These are phyloP conservation scores for Globisporangium uncinulatum DNA, from an alignment of 352 stramenopile genomes.

Conservation along the genomic window DNA sequence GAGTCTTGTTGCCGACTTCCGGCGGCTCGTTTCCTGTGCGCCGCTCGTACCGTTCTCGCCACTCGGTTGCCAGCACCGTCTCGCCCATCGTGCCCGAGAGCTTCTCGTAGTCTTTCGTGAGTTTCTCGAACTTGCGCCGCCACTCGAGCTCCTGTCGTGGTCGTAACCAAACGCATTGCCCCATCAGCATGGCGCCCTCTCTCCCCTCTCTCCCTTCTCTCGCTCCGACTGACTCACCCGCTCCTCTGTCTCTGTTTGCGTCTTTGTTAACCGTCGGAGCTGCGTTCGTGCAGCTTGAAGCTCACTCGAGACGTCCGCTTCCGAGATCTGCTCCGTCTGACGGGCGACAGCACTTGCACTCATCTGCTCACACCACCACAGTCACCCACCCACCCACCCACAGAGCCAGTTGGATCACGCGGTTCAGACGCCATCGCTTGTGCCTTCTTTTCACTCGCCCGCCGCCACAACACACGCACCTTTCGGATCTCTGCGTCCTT, in stretches of 20 bases:
- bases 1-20: no score
- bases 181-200: no score
- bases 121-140: constrained; percentile 81
- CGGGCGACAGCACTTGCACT: constrained; percentile 66
- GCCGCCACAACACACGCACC: constrained; percentile 19
- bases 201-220: no score
- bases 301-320: constrained; percentile 64
- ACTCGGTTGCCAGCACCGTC: constrained; percentile 78
- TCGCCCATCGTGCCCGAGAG: constrained; percentile 83
- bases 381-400: no score
- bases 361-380: constrained; percentile 35
- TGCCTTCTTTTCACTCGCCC: background rate
- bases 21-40: no score
- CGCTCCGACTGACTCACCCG: constrained; percentile 28
- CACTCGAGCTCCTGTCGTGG: constrained; percentile 56
- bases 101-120: constrained; percentile 84
- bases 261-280: constrained; percentile 68
- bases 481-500: constrained; percentile 86
- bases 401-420: no score
- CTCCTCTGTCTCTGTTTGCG: constrained; percentile 69
- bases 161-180: no score
- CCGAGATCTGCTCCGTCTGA: constrained; percentile 74
- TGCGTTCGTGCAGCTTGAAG: constrained; percentile 69
- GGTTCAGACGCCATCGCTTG: no score
- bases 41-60: constrained; percentile 53